Percentiles rank a stretch among this genome's conserved stretches.
These are phyloP conservation scores for Abelmoschus esculentus DNA, from an alignment of 345 rosid species.

Conservation along the genomic window DNA sequence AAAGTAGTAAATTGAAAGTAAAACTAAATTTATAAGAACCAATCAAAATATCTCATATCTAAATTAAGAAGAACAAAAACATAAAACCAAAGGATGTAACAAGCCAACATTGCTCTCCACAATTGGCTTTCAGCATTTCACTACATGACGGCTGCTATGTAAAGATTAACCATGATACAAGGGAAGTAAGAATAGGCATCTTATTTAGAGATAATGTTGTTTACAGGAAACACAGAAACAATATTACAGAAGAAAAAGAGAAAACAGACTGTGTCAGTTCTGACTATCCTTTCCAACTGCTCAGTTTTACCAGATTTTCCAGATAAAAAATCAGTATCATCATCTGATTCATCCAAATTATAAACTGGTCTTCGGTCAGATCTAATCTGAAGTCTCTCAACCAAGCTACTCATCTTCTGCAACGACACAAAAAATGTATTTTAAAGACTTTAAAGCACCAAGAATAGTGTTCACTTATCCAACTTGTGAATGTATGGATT, in stretches of 20 bases:
- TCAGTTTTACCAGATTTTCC: conserved; percentile 42
- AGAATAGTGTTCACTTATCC: not conserved
- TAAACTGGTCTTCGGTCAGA: conserved; percentile 81
- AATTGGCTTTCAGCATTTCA: not conserved
- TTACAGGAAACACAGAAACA: not conserved
- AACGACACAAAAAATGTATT: conserved; percentile 10
- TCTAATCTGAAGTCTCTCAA: conserved; percentile 85
- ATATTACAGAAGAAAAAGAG: not conserved
- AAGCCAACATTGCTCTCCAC: not conserved
- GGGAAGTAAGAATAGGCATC: not conserved
- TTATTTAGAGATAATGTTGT: not conserved
- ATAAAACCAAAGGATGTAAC: not conserved
- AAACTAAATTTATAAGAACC: not conserved
- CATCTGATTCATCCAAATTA: conserved; percentile 85
- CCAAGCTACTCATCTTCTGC: conserved; percentile 97
- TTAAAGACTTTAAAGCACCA: not conserved
- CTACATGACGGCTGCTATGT: not conserved
- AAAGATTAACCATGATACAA: not conserved
- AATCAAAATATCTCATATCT: not conserved
- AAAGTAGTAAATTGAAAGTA: not conserved
- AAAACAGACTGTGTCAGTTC: conserved; percentile 70
- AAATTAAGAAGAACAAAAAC: not conserved
- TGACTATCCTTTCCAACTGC: conserved; percentile 65
- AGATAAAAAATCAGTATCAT: conserved; percentile 60
- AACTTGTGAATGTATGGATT: not conserved